phyloP scores from a whole-genome alignment of 2,329 filamentous ascomycete genomes.

The Orbilia oligospora region DNA sequence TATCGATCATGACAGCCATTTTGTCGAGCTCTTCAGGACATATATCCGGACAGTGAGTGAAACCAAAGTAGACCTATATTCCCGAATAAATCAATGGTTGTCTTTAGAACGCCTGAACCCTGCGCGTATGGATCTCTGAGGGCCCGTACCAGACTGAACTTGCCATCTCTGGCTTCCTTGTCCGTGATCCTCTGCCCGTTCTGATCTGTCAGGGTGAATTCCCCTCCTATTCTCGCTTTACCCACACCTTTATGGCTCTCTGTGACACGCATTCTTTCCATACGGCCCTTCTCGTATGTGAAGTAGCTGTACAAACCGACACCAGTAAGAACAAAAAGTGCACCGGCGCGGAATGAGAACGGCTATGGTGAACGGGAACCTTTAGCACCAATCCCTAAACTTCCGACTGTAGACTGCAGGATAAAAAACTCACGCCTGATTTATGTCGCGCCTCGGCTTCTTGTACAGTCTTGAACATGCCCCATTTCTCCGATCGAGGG shows the following conservation, averaged over 20 bases:
- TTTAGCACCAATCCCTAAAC: conserved; percentile 51
- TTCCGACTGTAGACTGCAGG: background rate
- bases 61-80: conserved; percentile 91
- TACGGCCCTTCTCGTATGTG: conserved; percentile 89
- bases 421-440: conserved; percentile 67
- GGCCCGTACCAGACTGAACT: conserved; percentile 76
- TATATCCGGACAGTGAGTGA: conserved; percentile 98
- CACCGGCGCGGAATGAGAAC: conserved; percentile 91
- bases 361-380: conserved; percentile 71
- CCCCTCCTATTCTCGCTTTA: conserved; percentile 90
- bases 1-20: conserved; percentile 95
- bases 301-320: conserved; percentile 89
- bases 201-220: conserved; percentile 86
- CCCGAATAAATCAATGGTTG: conserved; percentile 20
- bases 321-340: conserved; percentile 86
- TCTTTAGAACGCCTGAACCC: background rate
- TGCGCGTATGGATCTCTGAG: background rate
- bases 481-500: conserved; percentile 43
- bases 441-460: conserved; percentile 69
- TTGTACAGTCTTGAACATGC: conserved; percentile 67
- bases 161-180: conserved; percentile 82
- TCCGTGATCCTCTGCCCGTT: conserved; percentile 83
- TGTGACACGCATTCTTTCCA: conserved; percentile 88
- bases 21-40: conserved; percentile 99
- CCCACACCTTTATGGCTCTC: conserved; percentile 95